Percentiles rank a stretch among this genome's conserved stretches.
phyloP scores from a whole-genome alignment of 306 rosid species.

The Sicyos baderoa region DNA sequence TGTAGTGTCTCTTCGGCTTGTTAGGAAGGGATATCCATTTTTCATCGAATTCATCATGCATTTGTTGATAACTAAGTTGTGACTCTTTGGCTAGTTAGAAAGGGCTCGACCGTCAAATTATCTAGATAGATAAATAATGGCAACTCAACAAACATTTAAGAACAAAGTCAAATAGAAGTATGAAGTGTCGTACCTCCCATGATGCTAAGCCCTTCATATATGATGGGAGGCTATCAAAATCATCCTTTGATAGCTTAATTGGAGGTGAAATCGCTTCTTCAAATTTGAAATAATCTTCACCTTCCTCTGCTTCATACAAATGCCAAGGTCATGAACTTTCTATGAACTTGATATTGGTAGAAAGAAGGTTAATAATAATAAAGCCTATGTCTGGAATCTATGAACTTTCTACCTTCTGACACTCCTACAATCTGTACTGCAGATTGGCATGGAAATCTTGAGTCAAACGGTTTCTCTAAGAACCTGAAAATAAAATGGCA shows the following conservation, averaged over 20 bases:
- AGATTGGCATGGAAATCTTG: conserved; percentile 26
- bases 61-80: neutral
- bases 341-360: neutral
- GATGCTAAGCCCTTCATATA: conserved; percentile 71
- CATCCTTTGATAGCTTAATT: conserved; percentile 42
- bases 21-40: neutral
- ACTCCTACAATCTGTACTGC: conserved; percentile 14
- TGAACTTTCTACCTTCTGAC: conserved; percentile 24
- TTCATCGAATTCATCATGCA: neutral
- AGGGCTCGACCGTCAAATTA: neutral
- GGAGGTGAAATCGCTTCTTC: conserved; percentile 29
- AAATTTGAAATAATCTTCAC: conserved; percentile 26
- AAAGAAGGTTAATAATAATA: conserved; percentile 4
- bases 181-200: conserved; percentile 65
- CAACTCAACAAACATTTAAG: neutral
- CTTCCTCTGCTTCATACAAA: conserved; percentile 25
- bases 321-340: neutral
- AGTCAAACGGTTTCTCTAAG: conserved; percentile 24
- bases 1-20: neutral
- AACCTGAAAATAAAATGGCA: neutral
- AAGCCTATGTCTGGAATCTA: conserved; percentile 27
- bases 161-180: conserved; percentile 2
- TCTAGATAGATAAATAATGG: neutral
- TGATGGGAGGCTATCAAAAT: conserved; percentile 66
- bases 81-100: too few species aligned